Evolutionary conservation across 2,329 filamentous ascomycete species (phyloP), one percentile per base, ranked within the genome.

Genomic region (Anthostomella pinea): DNA sequence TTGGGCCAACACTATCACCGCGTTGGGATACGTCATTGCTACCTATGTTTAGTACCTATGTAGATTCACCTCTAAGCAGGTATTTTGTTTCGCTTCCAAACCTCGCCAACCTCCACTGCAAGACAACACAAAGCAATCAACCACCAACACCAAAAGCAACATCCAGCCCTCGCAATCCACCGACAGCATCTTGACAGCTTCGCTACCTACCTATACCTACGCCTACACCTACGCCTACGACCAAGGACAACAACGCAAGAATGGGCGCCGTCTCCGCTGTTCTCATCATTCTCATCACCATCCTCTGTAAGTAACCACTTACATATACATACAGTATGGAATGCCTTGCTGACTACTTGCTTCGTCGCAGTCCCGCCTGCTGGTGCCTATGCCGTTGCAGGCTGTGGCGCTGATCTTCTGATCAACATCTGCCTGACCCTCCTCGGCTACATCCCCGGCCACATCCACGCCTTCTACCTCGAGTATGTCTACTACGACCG

Each of bases 401-500:
- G 82, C 54, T 85, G 80, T 54, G 79, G 81, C 26, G 60, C 65
- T 51, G 81, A 85, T 53, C 61, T 85, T 21, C 67, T 81, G 34
- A 75, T 85, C 63, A 86, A 85, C 58, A 74, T 85, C 51, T 71
- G 75, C 48, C 63, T 86, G 45, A 85, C 81, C 0, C 52, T 85
- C 18, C 70, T 85, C 15, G 81, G 81, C 72, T 86, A 83, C 60
- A 64, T 93, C 33, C 87, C 87, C 0, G 87, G 86, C 6, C 82
- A 88, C 49, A 76, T 91, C 26, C 82, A 89, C 58, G 85, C 85
- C 27, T 89, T 90, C 62, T 93, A 90, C 59, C 50, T 88, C 43
- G 80, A 89, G 63, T 94, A 89, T 59, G 71, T 94, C 45, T 95
- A 90, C 67, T 91, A 83, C 62, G 78, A 87, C 53, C 83, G 83